phyloP scores from a whole-genome alignment of 2,329 filamentous ascomycete species.

The Colletotrichum shisoi region DNA sequence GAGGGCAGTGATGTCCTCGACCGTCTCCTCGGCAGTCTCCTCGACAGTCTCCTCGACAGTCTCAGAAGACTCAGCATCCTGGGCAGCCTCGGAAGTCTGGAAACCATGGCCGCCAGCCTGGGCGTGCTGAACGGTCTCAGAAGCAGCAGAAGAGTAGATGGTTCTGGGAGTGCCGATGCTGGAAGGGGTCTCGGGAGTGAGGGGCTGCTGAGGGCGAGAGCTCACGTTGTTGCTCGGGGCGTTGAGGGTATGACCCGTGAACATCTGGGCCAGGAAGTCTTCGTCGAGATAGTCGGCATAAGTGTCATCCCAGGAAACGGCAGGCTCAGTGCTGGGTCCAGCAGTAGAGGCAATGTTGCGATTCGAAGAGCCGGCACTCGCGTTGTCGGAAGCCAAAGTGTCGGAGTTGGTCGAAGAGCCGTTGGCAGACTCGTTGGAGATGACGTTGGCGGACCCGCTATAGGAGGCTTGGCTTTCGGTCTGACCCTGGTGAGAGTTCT shows the following conservation, averaged over 20 bases:
- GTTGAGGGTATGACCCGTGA: neutral
- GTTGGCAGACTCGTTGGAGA: neutral
- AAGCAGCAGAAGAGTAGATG: neutral
- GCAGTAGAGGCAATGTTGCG: neutral
- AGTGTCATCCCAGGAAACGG: too few relatives aligned
- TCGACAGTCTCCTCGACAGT: too few relatives aligned
- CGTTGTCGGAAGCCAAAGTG: neutral
- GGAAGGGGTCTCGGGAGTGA: neutral
- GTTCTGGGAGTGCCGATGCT: conserved; percentile 7
- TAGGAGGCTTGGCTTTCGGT: too few relatives aligned
- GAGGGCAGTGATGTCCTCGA: neutral
- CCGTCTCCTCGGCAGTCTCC: too few relatives aligned
- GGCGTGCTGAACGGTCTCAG: neutral
- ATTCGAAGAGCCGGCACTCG: too few relatives aligned
- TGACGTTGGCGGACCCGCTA: neutral
- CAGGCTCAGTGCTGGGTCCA: neutral
- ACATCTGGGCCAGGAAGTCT: neutral
- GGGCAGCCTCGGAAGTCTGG: neutral
- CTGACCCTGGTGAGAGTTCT: neutral
- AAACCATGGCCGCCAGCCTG: neutral
- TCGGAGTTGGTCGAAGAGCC: neutral
- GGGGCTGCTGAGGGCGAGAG: neutral
- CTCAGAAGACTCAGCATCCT: neutral
- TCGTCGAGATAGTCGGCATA: neutral
- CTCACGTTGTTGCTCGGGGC: neutral